Evolutionary conservation across 331 rosid genomes (phyloP).

Genomic region (Quercus tomentella): DNA sequence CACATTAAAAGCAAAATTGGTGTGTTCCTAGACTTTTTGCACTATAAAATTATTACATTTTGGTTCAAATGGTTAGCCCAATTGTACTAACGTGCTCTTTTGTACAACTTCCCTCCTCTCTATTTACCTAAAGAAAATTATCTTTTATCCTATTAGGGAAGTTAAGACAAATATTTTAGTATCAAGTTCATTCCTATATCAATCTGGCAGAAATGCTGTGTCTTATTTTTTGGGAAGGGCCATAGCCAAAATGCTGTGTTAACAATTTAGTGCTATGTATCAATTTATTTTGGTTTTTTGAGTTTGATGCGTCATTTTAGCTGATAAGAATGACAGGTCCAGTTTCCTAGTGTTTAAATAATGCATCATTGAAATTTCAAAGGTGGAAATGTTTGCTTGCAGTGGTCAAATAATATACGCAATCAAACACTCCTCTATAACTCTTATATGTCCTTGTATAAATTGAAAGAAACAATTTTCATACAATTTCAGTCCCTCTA

Average conservation of each 20-base stretch:
- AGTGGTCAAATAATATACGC: not conserved
- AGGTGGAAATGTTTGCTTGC: not conserved
- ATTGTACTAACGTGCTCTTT: too few relatives aligned
- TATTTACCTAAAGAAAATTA: too few relatives aligned
- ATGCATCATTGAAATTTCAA: not conserved
- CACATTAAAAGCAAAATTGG: too few relatives aligned
- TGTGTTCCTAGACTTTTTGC: not conserved
- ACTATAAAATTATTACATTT: not conserved
- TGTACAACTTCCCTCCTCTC: too few relatives aligned
- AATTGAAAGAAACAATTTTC: slow-evolving; percentile 19
- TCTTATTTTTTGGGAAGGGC: too few relatives aligned
- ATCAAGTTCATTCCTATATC: not conserved
- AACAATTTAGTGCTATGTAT: not conserved
- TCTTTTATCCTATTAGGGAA: too few relatives aligned
- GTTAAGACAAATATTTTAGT: too few relatives aligned
- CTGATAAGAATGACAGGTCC: not conserved
- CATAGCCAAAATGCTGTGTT: too few relatives aligned
- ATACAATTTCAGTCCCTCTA: slow-evolving; percentile 16
- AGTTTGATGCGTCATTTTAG: not conserved
- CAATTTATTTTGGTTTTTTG: too few relatives aligned
- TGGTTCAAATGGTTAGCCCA: not conserved
- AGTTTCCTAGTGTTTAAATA: not conserved
- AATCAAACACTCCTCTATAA: not conserved
- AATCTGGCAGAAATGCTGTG: not conserved
- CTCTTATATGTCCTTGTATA: not conserved